These are phyloP conservation scores for Grigorovia humatica DNA, from an alignment of 805 yeast species.

Conservation along the genomic window DNA sequence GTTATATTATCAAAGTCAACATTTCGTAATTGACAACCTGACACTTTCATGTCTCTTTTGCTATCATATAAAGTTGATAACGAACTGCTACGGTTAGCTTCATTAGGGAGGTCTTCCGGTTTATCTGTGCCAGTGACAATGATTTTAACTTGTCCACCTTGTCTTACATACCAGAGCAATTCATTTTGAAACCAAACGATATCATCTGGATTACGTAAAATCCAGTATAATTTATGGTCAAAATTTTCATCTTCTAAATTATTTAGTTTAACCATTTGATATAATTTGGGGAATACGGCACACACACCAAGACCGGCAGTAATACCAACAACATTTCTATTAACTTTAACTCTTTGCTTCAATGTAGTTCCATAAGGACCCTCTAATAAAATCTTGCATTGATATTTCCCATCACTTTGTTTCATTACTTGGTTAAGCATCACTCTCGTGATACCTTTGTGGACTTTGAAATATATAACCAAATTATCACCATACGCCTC, in stretches of 20 bases:
- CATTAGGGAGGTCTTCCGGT: neutral
- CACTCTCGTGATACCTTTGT: conserved; percentile 49
- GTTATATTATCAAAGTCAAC: conserved; percentile 4
- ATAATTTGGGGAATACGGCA: conserved; percentile 37
- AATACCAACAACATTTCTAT: conserved; percentile 32
- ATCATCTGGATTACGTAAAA: conserved; percentile 42
- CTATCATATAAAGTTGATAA: neutral
- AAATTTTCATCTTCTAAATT: conserved; percentile 1
- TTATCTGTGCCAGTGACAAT: neutral
- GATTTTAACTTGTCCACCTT: conserved; percentile 21
- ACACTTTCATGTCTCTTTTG: neutral
- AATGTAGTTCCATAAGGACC: conserved; percentile 51
- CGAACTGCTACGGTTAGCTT: neutral
- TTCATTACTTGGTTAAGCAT: conserved; percentile 28
- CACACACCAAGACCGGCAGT: conserved; percentile 51
- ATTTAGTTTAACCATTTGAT: conserved; percentile 14
- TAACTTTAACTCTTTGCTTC: conserved; percentile 29
- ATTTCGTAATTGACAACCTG: neutral
- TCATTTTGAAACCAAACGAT: conserved; percentile 42
- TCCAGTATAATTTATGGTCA: conserved; percentile 48
- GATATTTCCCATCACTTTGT: conserved; percentile 12
- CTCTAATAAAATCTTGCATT: conserved; percentile 39
- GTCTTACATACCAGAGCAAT: conserved; percentile 24
- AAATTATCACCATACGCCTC: conserved; percentile 11
- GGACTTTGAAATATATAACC: conserved; percentile 37